phyloP scores from a whole-genome alignment of 148 eudicot genomes.

The Hydrangea macrophylla region DNA sequence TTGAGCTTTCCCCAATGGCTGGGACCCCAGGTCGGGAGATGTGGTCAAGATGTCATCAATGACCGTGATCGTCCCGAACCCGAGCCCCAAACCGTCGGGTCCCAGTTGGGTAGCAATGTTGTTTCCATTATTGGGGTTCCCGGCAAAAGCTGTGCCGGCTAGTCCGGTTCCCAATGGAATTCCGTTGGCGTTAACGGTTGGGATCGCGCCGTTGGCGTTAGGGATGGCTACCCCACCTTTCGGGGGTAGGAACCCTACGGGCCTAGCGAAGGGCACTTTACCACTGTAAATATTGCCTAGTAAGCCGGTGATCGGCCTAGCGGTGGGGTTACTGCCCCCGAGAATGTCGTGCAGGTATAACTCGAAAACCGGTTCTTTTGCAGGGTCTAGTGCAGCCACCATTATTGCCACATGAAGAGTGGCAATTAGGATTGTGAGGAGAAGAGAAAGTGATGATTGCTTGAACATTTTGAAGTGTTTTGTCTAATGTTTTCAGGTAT shows the following conservation, averaged over 20 bases:
- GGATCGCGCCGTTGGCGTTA: constrained; percentile 79
- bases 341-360: constrained; percentile 91
- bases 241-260: constrained; percentile 74
- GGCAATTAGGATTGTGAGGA: constrained; percentile 34
- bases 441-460: constrained; percentile 25
- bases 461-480: constrained; percentile 36
- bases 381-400: constrained; percentile 29
- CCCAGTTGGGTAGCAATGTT: constrained; percentile 52
- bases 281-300: constrained; percentile 94
- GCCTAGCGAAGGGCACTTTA: constrained; percentile 92
- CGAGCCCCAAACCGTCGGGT: constrained; percentile 84
- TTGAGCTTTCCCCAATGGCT: constrained; percentile 73
- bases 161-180: constrained; percentile 89
- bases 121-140: constrained; percentile 36
- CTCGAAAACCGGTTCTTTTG: constrained; percentile 49
- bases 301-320: constrained; percentile 86
- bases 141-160: constrained; percentile 77
- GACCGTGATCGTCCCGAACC: constrained; percentile 91
- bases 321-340: constrained; percentile 87
- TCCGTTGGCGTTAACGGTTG: constrained; percentile 64
- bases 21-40: constrained; percentile 72
- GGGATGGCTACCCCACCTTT: constrained; percentile 80
- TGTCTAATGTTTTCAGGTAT: constrained; percentile 12
- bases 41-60: constrained; percentile 87
- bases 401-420: constrained; percentile 23